Base-by-base conservation (phyloP, 345 rosid species). In the Hibiscus tridactylites region DNA sequence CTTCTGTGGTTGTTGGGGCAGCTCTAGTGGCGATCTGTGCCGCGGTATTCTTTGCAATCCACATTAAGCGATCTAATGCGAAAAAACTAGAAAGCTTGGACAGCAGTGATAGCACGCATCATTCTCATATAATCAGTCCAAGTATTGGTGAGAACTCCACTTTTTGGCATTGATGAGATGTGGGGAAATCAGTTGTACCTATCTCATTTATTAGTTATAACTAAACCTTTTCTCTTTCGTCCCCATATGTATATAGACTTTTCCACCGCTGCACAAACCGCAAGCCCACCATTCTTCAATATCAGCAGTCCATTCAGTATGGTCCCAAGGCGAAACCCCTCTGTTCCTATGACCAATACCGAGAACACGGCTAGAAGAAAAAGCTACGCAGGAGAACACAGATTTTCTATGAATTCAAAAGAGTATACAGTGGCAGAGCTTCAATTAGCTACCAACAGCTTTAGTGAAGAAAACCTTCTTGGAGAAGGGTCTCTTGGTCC, bases 401-500 rank as follows among this genome's bases (percentile, higher is more conserved):
- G 78, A 78, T 77, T 86, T 68, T 86, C 87, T 35, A 68, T 77
- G 52, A 76, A 76, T 67, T 88, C 86, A 67, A 86, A 84, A 78
- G 76, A 78, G 62, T 91, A 81, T 79, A 81, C 85, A 9, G 71
- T 87, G 73, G 85, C 88, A 49, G 97, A 90, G 76, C 90, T 94
- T 76, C 95, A 88, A 74, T 79, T 72, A 64, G 96, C 93, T 59
- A 91, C 97, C 28, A 85, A 87, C 74, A 79, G 64, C 83, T 94
- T 94, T 80, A 84, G 89, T 72, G 85, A 86, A 81, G 86, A 85
- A 73, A 90, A 92, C 69, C 81, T 90, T 65, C 84, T 91, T 42
- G 92, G 91, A 71, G 84, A 85, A 71, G 97, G 96, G 75, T 90
- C 97, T 71, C 90, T 94, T 66, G 97, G 97, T 75, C 82, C 95